Evolutionary conservation across 2,329 filamentous ascomycete species (phyloP).

Genomic region (Penicillium hordei): DNA sequence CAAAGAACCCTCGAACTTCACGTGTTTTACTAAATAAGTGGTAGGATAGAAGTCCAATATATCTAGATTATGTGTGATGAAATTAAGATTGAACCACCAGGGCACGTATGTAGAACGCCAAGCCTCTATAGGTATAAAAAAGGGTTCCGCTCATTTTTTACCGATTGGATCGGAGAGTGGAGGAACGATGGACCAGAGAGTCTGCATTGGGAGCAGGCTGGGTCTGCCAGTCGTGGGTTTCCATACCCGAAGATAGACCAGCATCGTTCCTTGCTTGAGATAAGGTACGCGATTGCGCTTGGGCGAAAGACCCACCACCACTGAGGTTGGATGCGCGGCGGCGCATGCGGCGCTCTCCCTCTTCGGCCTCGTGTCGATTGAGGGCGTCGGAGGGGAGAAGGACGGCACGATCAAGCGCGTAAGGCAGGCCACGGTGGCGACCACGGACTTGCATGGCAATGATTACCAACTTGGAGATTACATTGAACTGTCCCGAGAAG

Average conservation of each 20-base stretch:
- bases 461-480: constrained; percentile 65
- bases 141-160: constrained; percentile 7
- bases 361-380: constrained; percentile 58
- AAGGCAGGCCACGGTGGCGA: constrained; percentile 64
- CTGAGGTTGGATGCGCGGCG: constrained; percentile 40
- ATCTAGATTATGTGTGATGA: constrained; percentile 3
- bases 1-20: not conserved
- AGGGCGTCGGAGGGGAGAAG: constrained; percentile 66
- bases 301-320: constrained; percentile 26
- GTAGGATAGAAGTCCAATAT: not conserved
- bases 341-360: constrained; percentile 49
- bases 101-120: constrained; percentile 12
- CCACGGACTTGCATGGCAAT: constrained; percentile 67
- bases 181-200: constrained; percentile 29
- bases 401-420: constrained; percentile 69
- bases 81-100: not conserved
- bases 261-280: constrained; percentile 26
- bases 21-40: not conserved
- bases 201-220: constrained; percentile 20
- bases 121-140: constrained; percentile 13
- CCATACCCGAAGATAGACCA: constrained; percentile 26
- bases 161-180: constrained; percentile 29
- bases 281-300: constrained; percentile 22
- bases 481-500: constrained; percentile 77
- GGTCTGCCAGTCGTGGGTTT: constrained; percentile 26